A percentile compares a stretch with the other conserved stretches of the same genome.
Conservation (phyloP, 495 filamentous ascomycete genomes). For the Aspergillus taichungensis region DNA sequence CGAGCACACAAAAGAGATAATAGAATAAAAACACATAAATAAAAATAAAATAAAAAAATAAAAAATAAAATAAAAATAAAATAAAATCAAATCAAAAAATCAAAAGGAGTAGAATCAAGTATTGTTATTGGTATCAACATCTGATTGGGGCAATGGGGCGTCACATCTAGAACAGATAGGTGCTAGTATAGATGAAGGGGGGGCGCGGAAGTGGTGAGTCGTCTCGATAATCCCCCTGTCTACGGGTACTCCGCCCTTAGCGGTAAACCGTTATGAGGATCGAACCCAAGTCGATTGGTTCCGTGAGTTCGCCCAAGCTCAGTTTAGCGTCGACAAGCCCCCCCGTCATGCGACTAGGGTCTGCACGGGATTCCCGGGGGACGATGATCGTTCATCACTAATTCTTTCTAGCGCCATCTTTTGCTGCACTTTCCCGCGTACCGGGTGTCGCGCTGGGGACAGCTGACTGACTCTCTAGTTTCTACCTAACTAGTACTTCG, state of each 20-base stretch:
- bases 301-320: constrained; percentile 21
- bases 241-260: too few relatives aligned
- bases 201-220: too few relatives aligned
- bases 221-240: too few relatives aligned
- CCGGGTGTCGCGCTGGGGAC: constrained; percentile 31
- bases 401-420: constrained; percentile 33
- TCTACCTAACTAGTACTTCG: too few relatives aligned
- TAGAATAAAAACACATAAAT: too few relatives aligned
- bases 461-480: constrained; percentile 17
- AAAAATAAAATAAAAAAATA: too few relatives aligned
- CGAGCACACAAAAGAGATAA: constrained; percentile 10
- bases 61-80: too few relatives aligned
- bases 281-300: constrained; percentile 18
- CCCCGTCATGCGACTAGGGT: constrained; percentile 32
- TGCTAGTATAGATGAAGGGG: too few relatives aligned
- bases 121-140: too few relatives aligned
- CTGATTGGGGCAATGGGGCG: constrained; percentile 13
- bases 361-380: constrained; percentile 29
- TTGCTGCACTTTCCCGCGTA: constrained; percentile 31
- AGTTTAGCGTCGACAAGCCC: constrained; percentile 21
- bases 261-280: neutral
- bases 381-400: constrained; percentile 26
- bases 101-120: too few relatives aligned
- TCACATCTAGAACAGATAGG: constrained; percentile 12
- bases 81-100: too few relatives aligned